Evolutionary conservation across 1,139 yeast genomes (phyloP).

Genomic region (Diutina pseudorugosa): DNA sequence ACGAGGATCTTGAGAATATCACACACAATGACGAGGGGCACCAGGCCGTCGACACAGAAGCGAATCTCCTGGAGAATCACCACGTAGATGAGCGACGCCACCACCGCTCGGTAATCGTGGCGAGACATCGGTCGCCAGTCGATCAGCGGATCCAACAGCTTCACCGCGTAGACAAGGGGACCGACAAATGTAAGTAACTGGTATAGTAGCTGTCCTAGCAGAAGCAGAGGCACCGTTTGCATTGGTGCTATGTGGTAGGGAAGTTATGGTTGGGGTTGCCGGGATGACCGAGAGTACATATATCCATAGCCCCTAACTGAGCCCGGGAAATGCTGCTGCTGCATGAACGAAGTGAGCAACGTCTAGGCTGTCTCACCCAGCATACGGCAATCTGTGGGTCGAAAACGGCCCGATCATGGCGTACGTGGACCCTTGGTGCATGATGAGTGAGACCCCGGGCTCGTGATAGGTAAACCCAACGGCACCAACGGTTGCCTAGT

Average conservation of each 20-base stretch:
- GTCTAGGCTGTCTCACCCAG: too few species aligned
- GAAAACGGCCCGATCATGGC: too few species aligned
- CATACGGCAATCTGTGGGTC: too few species aligned
- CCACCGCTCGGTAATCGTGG: background rate
- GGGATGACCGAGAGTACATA: background rate
- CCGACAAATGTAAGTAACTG: background rate
- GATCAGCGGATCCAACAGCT: slow-evolving; percentile 1
- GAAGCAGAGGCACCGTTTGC: background rate
- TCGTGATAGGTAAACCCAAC: too few species aligned
- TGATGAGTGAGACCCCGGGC: too few species aligned
- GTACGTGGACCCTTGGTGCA: too few species aligned
- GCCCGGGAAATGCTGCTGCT: too few species aligned
- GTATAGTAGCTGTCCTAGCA: background rate
- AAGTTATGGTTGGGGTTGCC: background rate
- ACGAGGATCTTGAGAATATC: background rate
- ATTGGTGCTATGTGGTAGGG: background rate
- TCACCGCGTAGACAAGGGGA: background rate
- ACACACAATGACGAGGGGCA: background rate
- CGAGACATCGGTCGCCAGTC: background rate
- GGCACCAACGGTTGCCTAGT: too few species aligned
- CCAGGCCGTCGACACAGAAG: background rate
- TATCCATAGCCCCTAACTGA: too few species aligned
- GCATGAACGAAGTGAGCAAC: too few species aligned
- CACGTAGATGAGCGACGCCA: background rate
- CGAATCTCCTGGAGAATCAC: background rate